Percentiles rank a stretch among this genome's conserved stretches.
These are phyloP conservation scores for Venturia oleaginea DNA, from an alignment of 2,329 filamentous ascomycete species.

Conservation along the genomic window DNA sequence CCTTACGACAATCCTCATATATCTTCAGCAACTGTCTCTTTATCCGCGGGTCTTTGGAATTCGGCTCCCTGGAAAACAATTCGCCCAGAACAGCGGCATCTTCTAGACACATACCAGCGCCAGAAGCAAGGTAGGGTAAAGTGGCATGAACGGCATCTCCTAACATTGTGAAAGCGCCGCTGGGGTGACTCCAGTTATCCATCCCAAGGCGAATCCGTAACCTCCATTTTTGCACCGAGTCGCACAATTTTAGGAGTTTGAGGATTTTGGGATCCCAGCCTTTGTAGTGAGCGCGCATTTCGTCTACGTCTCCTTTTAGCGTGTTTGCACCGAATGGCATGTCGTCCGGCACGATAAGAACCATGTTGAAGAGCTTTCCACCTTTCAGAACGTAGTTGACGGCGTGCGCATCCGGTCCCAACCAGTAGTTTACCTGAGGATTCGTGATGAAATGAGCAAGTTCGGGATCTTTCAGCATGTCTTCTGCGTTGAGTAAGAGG, in stretches of 20 bases:
- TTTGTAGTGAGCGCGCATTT: conserved; percentile 45
- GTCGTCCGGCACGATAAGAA: conserved; percentile 42
- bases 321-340: conserved; percentile 36
- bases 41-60: not conserved
- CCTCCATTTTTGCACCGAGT: conserved; percentile 53
- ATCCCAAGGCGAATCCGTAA: conserved; percentile 48
- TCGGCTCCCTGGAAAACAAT: conserved; percentile 13
- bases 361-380: conserved; percentile 41
- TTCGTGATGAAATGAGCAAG: conserved; percentile 36
- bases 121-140: conserved; percentile 51
- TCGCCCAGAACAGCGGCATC: conserved; percentile 17
- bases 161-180: conserved; percentile 20
- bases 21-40: conserved; percentile 20
- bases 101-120: conserved; percentile 42
- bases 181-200: conserved; percentile 20
- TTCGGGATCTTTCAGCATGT: conserved; percentile 39
- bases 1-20: conserved; percentile 50
- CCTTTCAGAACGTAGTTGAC: conserved; percentile 44
- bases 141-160: conserved; percentile 57
- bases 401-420: conserved; percentile 43
- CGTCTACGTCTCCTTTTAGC: conserved; percentile 40
- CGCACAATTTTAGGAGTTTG: conserved; percentile 48
- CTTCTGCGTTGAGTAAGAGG: conserved; percentile 36
- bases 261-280: conserved; percentile 47
- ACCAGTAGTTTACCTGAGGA: conserved; percentile 45